Conservation (phyloP, 1,284 basidiomycete species). For the Boletus semigastroideus region DNA sequence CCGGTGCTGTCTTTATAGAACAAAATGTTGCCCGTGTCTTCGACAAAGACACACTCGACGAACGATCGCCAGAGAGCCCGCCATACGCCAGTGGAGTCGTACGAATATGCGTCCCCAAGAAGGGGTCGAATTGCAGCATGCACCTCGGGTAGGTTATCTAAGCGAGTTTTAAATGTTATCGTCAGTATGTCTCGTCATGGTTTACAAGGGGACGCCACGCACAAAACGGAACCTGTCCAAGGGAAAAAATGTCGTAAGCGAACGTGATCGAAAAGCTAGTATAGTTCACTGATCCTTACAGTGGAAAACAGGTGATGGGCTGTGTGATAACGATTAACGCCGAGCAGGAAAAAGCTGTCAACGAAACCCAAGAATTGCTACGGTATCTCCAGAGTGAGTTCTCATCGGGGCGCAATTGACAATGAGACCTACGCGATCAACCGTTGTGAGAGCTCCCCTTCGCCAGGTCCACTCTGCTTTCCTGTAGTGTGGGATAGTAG, state of each 20-base stretch:
- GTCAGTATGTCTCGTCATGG: neutral
- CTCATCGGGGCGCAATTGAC: neutral
- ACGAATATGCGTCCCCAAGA: conserved; percentile 1
- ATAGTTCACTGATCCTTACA: neutral
- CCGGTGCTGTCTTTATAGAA: conserved; percentile 1
- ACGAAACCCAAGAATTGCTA: neutral
- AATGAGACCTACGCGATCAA: neutral
- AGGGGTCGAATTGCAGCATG: neutral
- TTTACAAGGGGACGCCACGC: neutral
- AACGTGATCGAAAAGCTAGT: too few species aligned
- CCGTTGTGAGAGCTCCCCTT: conserved; percentile 1
- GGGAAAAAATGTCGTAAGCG: neutral
- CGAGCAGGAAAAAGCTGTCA: neutral
- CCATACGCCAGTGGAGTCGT: conserved; percentile 2
- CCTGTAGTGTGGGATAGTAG: conserved; percentile 3
- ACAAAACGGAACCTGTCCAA: conserved; percentile 2
- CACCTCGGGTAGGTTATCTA: conserved; percentile 1
- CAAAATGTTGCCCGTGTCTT: neutral
- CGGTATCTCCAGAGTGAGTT: neutral
- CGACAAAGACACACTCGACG: conserved; percentile 2
- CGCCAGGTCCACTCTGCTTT: conserved; percentile 1
- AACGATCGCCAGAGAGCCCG: conserved; percentile 1
- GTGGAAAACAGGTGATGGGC: conserved; percentile 2
- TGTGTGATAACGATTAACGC: conserved; percentile 1
- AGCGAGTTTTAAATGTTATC: neutral